A percentile compares a stretch with the other conserved stretches of the same genome.
phyloP scores from a whole-genome alignment of 371 early-diverging fungal species.

The Rhizopus stolonifer region DNA sequence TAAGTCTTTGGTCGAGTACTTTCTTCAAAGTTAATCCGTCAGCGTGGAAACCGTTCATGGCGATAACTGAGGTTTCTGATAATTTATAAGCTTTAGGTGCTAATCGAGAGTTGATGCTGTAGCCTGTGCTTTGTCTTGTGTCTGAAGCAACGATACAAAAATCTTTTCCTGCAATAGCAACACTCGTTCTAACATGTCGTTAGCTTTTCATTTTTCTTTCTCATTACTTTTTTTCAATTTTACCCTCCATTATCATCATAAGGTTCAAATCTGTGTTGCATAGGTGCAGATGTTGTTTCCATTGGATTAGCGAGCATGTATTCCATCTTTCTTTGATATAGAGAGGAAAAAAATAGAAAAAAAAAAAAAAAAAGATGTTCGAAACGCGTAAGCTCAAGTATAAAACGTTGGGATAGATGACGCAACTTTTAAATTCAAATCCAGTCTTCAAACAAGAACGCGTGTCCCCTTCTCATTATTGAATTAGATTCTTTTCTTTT shows the following conservation, averaged over 20 bases:
- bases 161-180: constrained; percentile 95
- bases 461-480: constrained; percentile 9
- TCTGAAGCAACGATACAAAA: constrained; percentile 96
- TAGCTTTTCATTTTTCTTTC: neutral
- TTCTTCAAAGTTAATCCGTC: constrained; percentile 91
- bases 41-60: constrained; percentile 93
- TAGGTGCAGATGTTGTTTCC: constrained; percentile 45
- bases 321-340: constrained; percentile 17
- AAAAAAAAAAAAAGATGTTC: constrained; percentile 4
- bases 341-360: neutral
- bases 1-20: constrained; percentile 82
- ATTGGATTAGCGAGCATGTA: constrained; percentile 31
- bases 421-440: neutral
- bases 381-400: constrained; percentile 9
- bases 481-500: constrained; percentile 3
- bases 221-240: constrained; percentile 4
- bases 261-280: constrained; percentile 72
- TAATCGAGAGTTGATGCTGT: constrained; percentile 94
- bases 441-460: constrained; percentile 1
- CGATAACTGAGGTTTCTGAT: constrained; percentile 86
- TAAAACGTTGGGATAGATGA: neutral
- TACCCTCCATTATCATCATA: constrained; percentile 83
- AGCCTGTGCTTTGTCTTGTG: constrained; percentile 97
- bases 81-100: constrained; percentile 92
- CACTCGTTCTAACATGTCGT: constrained; percentile 68